Evolutionary conservation across 768 basidiomycete species (phyloP).

Genomic region (Dioszegia crocea): DNA sequence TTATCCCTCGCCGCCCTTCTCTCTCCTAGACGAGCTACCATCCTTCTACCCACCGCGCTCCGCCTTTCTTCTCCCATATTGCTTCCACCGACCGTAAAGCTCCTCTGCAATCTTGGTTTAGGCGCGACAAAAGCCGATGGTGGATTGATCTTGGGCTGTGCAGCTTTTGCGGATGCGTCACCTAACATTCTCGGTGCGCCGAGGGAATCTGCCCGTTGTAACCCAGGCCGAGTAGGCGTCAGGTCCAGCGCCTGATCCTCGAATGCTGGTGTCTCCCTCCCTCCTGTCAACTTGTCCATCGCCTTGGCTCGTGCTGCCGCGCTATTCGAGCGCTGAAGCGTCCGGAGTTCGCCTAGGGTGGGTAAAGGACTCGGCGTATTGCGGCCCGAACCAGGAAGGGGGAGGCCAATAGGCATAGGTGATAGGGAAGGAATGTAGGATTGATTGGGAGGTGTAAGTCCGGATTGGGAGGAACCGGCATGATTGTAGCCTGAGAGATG

Average conservation of each 20-base stretch:
- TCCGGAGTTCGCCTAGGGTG: constrained; percentile 67
- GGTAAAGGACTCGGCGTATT: constrained; percentile 65
- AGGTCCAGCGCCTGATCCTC: constrained; percentile 10
- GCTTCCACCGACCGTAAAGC: constrained; percentile 43
- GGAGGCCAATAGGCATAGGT: constrained; percentile 5
- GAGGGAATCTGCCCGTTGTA: constrained; percentile 39
- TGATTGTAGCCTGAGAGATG: constrained; percentile 4
- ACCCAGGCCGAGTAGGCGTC: constrained; percentile 14
- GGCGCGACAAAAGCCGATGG: constrained; percentile 4
- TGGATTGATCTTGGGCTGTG: background rate
- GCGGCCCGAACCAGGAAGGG: constrained; percentile 38
- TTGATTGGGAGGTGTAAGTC: constrained; percentile 4
- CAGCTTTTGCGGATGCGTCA: background rate
- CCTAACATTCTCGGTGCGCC: constrained; percentile 18
- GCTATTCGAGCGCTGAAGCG: constrained; percentile 84
- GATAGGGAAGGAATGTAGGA: constrained; percentile 37
- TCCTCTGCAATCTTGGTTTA: constrained; percentile 42
- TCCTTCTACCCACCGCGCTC: constrained; percentile 49
- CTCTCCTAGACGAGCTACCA: constrained; percentile 48
- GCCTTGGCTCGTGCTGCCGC: constrained; percentile 73
- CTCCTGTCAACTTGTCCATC: constrained; percentile 79
- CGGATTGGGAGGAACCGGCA: constrained; percentile 12
- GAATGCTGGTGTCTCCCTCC: constrained; percentile 56
- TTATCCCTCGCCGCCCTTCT: constrained; percentile 36
- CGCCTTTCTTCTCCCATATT: constrained; percentile 48